Conservation (phyloP, 129 eudicot species). For the Artemisia tridentata region DNA sequence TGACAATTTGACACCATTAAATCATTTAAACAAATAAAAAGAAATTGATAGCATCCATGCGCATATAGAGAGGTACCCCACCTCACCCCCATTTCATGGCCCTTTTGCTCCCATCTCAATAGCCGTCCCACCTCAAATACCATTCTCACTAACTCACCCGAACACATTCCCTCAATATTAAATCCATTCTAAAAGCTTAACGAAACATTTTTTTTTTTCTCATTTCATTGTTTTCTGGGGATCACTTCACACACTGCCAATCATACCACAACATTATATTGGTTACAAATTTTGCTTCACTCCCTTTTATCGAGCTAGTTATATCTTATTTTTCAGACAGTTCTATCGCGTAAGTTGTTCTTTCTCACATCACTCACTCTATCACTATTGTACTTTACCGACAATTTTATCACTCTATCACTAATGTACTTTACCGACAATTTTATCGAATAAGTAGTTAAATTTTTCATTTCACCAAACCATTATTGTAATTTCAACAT, state of each 20-base stretch:
- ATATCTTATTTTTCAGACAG: too few species aligned
- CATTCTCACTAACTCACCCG: not conserved
- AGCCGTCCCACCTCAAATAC: conserved; percentile 20
- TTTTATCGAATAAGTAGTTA: too few species aligned
- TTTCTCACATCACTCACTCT: too few species aligned
- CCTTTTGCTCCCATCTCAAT: conserved; percentile 29
- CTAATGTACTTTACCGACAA: too few species aligned
- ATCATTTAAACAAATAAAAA: not conserved
- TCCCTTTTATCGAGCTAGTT: too few species aligned
- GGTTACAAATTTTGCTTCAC: too few species aligned
- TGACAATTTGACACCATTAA: not conserved
- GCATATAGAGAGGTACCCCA: conserved; percentile 28
- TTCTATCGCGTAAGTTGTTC: too few species aligned
- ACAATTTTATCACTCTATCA: too few species aligned
- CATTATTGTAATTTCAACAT: too few species aligned
- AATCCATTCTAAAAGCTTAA: not conserved
- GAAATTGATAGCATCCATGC: conserved; percentile 36
- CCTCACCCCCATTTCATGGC: conserved; percentile 23
- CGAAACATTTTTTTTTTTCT: not conserved
- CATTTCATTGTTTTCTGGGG: conserved; percentile 11
- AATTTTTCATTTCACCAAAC: too few species aligned
- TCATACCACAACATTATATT: not conserved
- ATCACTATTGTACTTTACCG: too few species aligned
- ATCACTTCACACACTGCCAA: conserved; percentile 4
- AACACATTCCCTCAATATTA: not conserved